These are phyloP conservation scores for Brasenia schreberi DNA, from an alignment of 164 flowering plant species.

Conservation along the genomic window DNA sequence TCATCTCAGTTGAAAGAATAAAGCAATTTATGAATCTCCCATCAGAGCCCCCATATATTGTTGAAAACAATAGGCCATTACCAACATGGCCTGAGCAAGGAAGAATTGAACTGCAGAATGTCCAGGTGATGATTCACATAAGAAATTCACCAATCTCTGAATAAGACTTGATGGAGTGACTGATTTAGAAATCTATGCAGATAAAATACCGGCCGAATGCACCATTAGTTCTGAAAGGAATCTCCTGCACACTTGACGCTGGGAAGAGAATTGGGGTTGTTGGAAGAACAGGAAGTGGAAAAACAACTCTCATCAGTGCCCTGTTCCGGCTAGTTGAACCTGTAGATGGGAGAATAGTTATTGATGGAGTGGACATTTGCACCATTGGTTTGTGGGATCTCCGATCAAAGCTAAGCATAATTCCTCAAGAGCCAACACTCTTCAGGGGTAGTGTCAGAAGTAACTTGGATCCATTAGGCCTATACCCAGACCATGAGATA, in stretches of 20 bases:
- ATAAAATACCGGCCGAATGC: constrained; percentile 68
- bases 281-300: constrained; percentile 94
- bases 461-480: constrained; percentile 73
- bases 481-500: constrained; percentile 57
- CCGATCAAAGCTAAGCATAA: constrained; percentile 64
- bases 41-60: constrained; percentile 59
- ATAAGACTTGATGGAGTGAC: neutral
- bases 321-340: constrained; percentile 82
- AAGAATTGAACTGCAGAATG: constrained; percentile 46
- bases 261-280: constrained; percentile 78
- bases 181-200: constrained; percentile 23
- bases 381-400: constrained; percentile 57
- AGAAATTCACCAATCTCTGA: neutral
- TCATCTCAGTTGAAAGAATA: constrained; percentile 77
- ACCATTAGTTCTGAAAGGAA: constrained; percentile 75
- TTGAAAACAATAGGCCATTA: constrained; percentile 54
- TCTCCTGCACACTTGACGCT: constrained; percentile 62
- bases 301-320: constrained; percentile 72
- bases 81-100: constrained; percentile 74
- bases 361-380: constrained; percentile 17
- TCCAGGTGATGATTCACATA: constrained; percentile 28
- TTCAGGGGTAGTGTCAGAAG: constrained; percentile 68
- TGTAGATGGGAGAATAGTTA: constrained; percentile 42
- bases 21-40: constrained; percentile 75
- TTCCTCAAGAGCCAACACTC: constrained; percentile 90